Conservation (phyloP, 306 rosid species). For the Oxytropis ochrocephala region DNA sequence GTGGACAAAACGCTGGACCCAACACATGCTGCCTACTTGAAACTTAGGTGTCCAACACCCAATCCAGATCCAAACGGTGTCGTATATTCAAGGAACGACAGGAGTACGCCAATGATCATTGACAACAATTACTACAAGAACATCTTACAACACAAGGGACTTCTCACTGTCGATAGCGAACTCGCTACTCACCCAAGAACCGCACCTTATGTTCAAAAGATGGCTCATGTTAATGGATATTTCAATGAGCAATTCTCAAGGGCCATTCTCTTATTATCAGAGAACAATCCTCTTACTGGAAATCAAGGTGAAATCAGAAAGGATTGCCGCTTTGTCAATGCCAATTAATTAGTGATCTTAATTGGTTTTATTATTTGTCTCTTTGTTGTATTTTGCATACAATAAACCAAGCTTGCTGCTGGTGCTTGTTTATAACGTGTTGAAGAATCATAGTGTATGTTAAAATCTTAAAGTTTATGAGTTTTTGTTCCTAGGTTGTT, state of each 20-base stretch:
- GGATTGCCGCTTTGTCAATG: constrained; percentile 66
- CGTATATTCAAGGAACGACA: constrained; percentile 53
- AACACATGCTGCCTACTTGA: constrained; percentile 47
- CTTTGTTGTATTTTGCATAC: too few relatives aligned
- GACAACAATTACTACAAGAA: constrained; percentile 79
- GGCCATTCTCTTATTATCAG: constrained; percentile 49
- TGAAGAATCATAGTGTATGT: too few relatives aligned
- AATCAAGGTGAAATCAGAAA: constrained; percentile 67
- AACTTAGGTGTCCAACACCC: constrained; percentile 63
- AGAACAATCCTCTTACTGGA: constrained; percentile 52
- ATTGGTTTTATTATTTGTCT: too few relatives aligned
- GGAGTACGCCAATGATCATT: constrained; percentile 56
- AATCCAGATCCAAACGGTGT: constrained; percentile 54
- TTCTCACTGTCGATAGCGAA: constrained; percentile 57
- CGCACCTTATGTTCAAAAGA: constrained; percentile 51
- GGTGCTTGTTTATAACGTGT: too few relatives aligned
- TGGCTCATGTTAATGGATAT: constrained; percentile 63
- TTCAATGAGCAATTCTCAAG: constrained; percentile 62
- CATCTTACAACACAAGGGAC: constrained; percentile 53
- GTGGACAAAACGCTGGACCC: constrained; percentile 60
- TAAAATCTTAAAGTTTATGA: too few relatives aligned
- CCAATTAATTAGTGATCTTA: too few relatives aligned
- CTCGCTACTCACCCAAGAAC: constrained; percentile 57
- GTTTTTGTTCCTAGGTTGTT: too few relatives aligned
- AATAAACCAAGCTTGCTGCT: too few relatives aligned